phyloP scores from a whole-genome alignment of 495 filamentous ascomycete species.

The Neohortaea acidophila region DNA sequence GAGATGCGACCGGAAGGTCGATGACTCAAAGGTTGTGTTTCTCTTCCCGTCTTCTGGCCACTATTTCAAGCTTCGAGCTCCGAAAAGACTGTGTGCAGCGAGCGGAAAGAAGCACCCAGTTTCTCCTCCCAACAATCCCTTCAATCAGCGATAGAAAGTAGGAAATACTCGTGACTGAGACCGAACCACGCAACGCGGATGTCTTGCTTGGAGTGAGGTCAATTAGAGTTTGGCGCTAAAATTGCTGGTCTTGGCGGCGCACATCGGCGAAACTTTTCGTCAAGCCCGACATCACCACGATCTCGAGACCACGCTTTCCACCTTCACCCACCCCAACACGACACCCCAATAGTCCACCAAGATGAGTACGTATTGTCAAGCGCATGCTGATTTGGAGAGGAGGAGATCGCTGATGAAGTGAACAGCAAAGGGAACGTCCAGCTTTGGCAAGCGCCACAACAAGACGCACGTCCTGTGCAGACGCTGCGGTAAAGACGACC shows the following conservation, averaged over 20 bases:
- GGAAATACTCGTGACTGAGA: too few species aligned
- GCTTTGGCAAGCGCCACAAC: constrained; percentile 97
- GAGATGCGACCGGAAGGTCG: too few species aligned
- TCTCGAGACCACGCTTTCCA: background rate
- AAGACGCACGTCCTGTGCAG: constrained; percentile 99
- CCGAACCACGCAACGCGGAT: too few species aligned
- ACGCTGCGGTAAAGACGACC: constrained; percentile 90
- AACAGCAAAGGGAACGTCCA: constrained; percentile 83
- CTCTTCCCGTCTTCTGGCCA: too few species aligned
- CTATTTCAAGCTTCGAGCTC: too few species aligned
- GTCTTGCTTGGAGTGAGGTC: too few species aligned
- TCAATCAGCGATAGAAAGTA: too few species aligned
- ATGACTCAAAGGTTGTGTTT: too few species aligned
- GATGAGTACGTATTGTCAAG: constrained; percentile 17
- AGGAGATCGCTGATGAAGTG: constrained; percentile 5
- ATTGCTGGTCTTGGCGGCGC: background rate
- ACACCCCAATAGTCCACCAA: constrained; percentile 9
- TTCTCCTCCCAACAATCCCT: too few species aligned
- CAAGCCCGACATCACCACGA: constrained; percentile 7
- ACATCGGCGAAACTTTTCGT: constrained; percentile 15
- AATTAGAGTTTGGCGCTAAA: too few species aligned
- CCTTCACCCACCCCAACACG: background rate
- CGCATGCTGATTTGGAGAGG: background rate
- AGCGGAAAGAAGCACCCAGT: too few species aligned
- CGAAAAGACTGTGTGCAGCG: too few species aligned